Evolutionary conservation across 2,329 filamentous ascomycete genomes (phyloP).

Genomic region (Neonectria hederae): DNA sequence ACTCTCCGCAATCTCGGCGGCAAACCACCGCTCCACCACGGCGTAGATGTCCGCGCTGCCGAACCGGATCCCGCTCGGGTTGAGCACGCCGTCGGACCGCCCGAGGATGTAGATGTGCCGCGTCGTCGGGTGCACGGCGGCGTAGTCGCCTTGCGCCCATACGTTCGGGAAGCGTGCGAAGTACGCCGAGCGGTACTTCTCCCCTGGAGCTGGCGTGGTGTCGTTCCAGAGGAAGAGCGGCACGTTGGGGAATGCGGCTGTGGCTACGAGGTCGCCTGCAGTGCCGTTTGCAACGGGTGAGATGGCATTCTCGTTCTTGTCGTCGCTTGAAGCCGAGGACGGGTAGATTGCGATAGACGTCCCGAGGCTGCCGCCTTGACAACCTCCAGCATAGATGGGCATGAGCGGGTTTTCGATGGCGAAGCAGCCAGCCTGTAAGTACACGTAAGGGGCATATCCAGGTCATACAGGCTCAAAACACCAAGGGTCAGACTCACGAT

Average conservation of each 20-base stretch:
- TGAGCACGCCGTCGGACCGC: conserved; percentile 80
- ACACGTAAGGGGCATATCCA: neutral
- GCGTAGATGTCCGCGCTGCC: conserved; percentile 83
- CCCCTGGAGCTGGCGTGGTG: conserved; percentile 55
- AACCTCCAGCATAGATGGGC: conserved; percentile 70
- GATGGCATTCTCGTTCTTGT: conserved; percentile 56
- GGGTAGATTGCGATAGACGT: conserved; percentile 69
- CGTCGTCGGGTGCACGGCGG: conserved; percentile 74
- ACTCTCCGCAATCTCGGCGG: conserved; percentile 71
- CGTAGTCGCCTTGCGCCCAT: conserved; percentile 88
- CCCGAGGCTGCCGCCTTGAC: conserved; percentile 60
- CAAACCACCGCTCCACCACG: conserved; percentile 74
- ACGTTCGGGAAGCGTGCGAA: conserved; percentile 72
- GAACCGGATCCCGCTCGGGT: conserved; percentile 81
- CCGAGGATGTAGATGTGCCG: conserved; percentile 73
- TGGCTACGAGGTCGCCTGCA: conserved; percentile 79
- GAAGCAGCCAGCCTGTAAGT: conserved; percentile 64
- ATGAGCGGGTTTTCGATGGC: conserved; percentile 72
- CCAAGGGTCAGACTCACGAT: conserved; percentile 59
- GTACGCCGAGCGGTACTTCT: conserved; percentile 68
- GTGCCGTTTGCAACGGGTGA: conserved; percentile 63
- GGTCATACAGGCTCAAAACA: neutral
- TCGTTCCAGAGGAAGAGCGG: conserved; percentile 74
- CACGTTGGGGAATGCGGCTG: conserved; percentile 77
- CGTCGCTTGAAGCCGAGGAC: conserved; percentile 47